Conservation (phyloP, 176 grass and related monocot species). For the Oryza longistaminata region DNA sequence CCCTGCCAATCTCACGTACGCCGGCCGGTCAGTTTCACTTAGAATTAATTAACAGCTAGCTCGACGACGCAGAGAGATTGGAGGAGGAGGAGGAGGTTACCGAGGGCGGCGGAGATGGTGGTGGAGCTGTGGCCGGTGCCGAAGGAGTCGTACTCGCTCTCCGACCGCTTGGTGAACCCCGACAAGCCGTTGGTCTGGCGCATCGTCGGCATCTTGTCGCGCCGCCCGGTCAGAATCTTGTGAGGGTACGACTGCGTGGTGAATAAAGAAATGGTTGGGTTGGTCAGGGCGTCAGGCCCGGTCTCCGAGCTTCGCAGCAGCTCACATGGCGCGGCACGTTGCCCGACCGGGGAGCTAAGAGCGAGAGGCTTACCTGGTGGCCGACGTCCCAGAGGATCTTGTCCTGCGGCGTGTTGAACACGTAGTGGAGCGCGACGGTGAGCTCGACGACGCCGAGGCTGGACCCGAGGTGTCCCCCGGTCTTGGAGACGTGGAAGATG, state of each 20-base stretch:
- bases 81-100: conserved; percentile 14
- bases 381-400: conserved; percentile 97
- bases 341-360: not conserved
- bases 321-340: conserved; percentile 35
- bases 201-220: conserved; percentile 93
- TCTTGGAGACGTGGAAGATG: conserved; percentile 97
- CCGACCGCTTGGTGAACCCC: conserved; percentile 81
- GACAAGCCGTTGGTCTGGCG: conserved; percentile 88
- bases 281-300: not conserved
- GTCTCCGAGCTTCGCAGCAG: not conserved
- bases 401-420: conserved; percentile 89
- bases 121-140: conserved; percentile 98
- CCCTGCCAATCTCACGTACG: conserved; percentile 23
- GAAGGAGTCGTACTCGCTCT: conserved; percentile 91
- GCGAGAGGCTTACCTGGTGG: conserved; percentile 66
- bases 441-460: conserved; percentile 93
- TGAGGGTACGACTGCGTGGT: conserved; percentile 81
- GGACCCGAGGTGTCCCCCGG: conserved; percentile 92
- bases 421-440: conserved; percentile 91
- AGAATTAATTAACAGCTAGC: not conserved
- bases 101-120: conserved; percentile 90
- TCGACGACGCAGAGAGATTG: not conserved
- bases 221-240: conserved; percentile 96
- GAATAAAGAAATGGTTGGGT: conserved; percentile 1
- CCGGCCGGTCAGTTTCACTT: not conserved